Evolutionary conservation across 2,329 filamentous ascomycete species (phyloP).

Genomic region (Venturiaceae sp.): DNA sequence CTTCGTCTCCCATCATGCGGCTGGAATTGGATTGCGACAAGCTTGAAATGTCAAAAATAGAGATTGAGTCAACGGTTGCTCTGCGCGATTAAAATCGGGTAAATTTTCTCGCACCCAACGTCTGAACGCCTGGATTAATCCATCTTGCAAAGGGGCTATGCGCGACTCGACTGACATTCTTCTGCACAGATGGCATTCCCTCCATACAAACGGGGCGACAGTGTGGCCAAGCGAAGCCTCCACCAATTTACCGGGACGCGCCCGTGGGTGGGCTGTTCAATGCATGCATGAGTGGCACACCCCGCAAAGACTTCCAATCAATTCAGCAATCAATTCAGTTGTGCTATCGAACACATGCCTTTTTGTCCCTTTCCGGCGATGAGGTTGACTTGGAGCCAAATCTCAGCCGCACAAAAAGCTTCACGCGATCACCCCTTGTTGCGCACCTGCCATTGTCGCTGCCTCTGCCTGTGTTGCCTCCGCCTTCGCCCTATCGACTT

Average conservation of each 20-base stretch:
- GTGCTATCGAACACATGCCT: background rate
- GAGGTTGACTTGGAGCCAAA: background rate
- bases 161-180: background rate
- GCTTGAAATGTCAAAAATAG: too few relatives aligned
- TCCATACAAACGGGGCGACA: background rate
- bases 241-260: background rate
- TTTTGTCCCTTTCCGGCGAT: background rate
- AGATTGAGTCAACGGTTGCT: too few relatives aligned
- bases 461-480: background rate
- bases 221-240: background rate
- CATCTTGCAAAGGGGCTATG: background rate
- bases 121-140: background rate
- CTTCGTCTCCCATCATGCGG: background rate
- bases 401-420: background rate
- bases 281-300: too few relatives aligned
- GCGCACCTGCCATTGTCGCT: background rate
- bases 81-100: too few relatives aligned
- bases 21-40: too few relatives aligned
- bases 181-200: background rate
- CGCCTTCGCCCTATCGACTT: background rate
- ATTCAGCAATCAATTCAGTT: too few relatives aligned
- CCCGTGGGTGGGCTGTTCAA: background rate
- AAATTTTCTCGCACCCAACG: background rate
- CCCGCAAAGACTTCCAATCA: background rate
- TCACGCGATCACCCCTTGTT: background rate